phyloP scores from a whole-genome alignment of 1,139 yeast genomes.

The Blastobotrys arbuscula region DNA sequence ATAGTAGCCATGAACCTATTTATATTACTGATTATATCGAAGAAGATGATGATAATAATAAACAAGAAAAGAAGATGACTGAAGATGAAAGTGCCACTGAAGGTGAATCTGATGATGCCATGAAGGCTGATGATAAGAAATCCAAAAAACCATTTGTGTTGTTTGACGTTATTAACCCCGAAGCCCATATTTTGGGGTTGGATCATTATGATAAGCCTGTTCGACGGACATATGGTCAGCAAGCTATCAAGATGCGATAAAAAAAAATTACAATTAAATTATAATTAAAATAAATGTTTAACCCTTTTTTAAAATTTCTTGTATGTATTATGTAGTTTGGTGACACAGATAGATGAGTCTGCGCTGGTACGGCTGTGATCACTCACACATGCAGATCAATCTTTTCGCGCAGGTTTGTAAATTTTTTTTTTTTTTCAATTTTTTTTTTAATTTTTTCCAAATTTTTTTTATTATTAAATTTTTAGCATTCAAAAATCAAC shows the following conservation, averaged over 20 bases:
- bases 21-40: conserved; percentile 39
- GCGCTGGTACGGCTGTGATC: too few species aligned
- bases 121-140: not conserved
- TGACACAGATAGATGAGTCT: too few species aligned
- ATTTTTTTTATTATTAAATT: too few species aligned
- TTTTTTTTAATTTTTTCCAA: too few species aligned
- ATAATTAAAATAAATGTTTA: too few species aligned
- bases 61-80: not conserved
- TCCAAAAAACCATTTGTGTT: conserved; percentile 35
- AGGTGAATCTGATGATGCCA: not conserved
- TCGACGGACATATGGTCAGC: conserved; percentile 37
- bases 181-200: conserved; percentile 49
- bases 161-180: conserved; percentile 43
- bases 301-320: too few species aligned
- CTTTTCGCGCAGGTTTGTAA: too few species aligned
- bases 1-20: conserved; percentile 7
- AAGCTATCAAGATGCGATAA: conserved; percentile 46
- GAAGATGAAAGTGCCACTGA: not conserved
- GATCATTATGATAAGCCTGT: conserved; percentile 77
- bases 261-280: too few species aligned
- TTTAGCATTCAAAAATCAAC: too few species aligned
- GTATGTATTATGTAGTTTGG: too few species aligned
- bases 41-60: conserved; percentile 13
- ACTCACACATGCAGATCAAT: too few species aligned
- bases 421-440: too few species aligned